Evolutionary conservation across 257 asterid genomes (phyloP).

Genomic region (Nicotiana tabacum): DNA sequence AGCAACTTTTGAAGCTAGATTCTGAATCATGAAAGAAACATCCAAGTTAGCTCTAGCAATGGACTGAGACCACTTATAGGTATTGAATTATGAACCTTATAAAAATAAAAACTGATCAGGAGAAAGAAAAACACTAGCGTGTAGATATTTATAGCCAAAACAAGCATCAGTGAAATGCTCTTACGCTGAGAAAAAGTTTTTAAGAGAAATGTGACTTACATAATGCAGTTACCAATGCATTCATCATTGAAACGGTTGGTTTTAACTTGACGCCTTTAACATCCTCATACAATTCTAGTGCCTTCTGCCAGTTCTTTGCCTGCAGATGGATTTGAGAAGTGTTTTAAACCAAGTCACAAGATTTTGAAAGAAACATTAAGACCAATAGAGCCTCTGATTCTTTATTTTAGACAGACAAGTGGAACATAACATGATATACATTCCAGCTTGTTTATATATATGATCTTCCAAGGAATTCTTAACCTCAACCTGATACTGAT

Average conservation of each 20-base stretch:
- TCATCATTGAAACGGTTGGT: slow-evolving; percentile 87
- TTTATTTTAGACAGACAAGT: not conserved
- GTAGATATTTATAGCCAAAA: not conserved
- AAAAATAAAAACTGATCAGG: not conserved
- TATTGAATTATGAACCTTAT: not conserved
- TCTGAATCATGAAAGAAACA: slow-evolving; percentile 2
- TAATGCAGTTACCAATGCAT: slow-evolving; percentile 87
- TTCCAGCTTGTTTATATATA: not conserved
- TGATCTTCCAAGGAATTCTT: not conserved
- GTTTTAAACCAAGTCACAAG: not conserved
- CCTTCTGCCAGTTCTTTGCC: slow-evolving; percentile 92
- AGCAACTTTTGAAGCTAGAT: not conserved
- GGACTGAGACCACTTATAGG: slow-evolving; percentile 1
- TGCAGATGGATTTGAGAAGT: slow-evolving; percentile 29
- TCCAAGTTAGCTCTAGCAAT: not conserved
- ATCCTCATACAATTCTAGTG: slow-evolving; percentile 66
- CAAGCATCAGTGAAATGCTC: not conserved
- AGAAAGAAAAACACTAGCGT: not conserved
- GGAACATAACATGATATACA: not conserved
- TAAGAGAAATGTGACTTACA: slow-evolving; percentile 45
- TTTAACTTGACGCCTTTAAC: slow-evolving; percentile 57
- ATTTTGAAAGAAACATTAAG: not conserved
- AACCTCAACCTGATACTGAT: not conserved
- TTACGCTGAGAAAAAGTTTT: not conserved
- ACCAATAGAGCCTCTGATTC: not conserved